phyloP scores from a whole-genome alignment of 805 yeast species.

The Nakazawaea siamensis region DNA sequence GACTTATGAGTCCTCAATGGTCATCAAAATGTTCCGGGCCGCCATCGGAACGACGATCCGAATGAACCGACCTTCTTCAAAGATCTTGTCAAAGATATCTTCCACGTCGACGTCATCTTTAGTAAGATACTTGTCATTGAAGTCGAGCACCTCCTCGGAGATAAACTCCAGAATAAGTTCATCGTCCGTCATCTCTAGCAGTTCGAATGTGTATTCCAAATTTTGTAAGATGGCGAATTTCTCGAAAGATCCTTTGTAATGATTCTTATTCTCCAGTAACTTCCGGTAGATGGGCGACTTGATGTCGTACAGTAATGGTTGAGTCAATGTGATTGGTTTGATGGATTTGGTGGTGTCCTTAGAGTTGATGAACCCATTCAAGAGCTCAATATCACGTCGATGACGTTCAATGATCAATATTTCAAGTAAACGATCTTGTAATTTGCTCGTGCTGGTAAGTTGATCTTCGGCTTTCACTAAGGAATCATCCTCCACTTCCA shows the following conservation, averaged over 20 bases:
- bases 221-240: conserved; percentile 26
- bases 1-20: conserved; percentile 7
- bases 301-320: conserved; percentile 24
- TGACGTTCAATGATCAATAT: conserved; percentile 27
- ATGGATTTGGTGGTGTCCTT: conserved; percentile 9
- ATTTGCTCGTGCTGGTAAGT: conserved; percentile 22
- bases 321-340: conserved; percentile 16
- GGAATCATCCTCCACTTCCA: conserved; percentile 13
- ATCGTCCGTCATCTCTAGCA: conserved; percentile 10
- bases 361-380: conserved; percentile 15
- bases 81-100: conserved; percentile 13
- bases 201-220: conserved; percentile 27
- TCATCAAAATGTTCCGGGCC: conserved; percentile 21
- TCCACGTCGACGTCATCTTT: conserved; percentile 10
- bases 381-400: conserved; percentile 17
- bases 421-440: conserved; percentile 25
- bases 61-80: conserved; percentile 19
- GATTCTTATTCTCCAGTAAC: conserved; percentile 14
- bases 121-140: conserved; percentile 13
- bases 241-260: conserved; percentile 19
- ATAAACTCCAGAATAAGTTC: conserved; percentile 21
- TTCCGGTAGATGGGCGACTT: conserved; percentile 21
- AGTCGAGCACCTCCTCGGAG: conserved; percentile 18
- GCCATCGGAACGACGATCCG: conserved; percentile 26
- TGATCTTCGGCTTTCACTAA: conserved; percentile 2